Conservation (phyloP, 257 asterid species). For the Rehmannia glutinosa region DNA sequence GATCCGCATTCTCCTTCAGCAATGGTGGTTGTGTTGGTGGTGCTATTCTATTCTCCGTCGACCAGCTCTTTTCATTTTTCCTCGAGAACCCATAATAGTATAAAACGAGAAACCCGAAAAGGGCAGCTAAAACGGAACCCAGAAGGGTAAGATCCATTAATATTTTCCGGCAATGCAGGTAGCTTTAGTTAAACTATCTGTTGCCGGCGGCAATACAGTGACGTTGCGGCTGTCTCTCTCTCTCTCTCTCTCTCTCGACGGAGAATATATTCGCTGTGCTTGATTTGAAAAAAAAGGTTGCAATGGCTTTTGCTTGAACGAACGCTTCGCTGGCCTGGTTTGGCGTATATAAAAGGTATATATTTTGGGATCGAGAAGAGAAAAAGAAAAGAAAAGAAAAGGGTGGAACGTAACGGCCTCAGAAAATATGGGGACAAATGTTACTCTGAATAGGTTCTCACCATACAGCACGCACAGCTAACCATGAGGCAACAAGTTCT, state of each 20-base stretch:
- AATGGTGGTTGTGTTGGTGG: constrained; percentile 38
- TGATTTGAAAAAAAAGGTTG: background rate
- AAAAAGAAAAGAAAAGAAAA: background rate
- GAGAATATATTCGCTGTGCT: background rate
- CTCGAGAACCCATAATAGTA: constrained; percentile 17
- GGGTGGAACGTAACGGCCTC: background rate
- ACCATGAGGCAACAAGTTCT: no score
- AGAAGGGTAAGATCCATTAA: constrained; percentile 41
- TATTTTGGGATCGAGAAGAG: no score
- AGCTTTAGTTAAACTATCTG: background rate
- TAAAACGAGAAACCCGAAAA: constrained; percentile 38
- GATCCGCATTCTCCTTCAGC: constrained; percentile 49
- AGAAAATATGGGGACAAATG: background rate
- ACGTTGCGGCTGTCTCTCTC: background rate
- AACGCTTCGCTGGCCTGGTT: constrained; percentile 21
- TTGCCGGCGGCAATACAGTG: background rate
- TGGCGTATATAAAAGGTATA: constrained; percentile 21
- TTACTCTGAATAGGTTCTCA: no score
- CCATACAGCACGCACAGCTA: no score
- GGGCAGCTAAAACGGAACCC: constrained; percentile 37
- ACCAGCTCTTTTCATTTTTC: background rate
- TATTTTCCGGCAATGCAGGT: constrained; percentile 41
- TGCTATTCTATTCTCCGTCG: background rate
- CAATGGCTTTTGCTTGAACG: background rate
- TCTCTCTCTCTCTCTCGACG: background rate